Evolutionary conservation across 1,139 yeast species (phyloP).

Genomic region (Debaryomyces singareniensis): DNA sequence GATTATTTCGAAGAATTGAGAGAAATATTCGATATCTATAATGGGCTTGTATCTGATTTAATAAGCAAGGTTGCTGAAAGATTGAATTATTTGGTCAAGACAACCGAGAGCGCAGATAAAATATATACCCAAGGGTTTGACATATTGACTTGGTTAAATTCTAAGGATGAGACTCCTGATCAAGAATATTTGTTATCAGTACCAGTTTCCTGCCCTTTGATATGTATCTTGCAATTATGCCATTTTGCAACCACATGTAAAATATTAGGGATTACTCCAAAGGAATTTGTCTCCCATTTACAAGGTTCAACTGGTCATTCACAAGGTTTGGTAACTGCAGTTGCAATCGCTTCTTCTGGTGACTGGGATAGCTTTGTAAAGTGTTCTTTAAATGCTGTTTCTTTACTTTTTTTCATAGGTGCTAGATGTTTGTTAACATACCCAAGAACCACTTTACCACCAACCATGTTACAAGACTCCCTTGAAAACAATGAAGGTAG

Average conservation of each 20-base stretch:
- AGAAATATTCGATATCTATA: constrained; percentile 72
- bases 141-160: constrained; percentile 77
- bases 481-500: constrained; percentile 92
- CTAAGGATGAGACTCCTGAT: constrained; percentile 84
- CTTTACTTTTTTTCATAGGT: constrained; percentile 87
- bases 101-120: constrained; percentile 75
- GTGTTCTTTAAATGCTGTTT: constrained; percentile 70
- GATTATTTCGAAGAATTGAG: constrained; percentile 96
- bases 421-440: constrained; percentile 84
- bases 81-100: constrained; percentile 61
- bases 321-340: constrained; percentile 93
- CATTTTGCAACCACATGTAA: constrained; percentile 88
- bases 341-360: constrained; percentile 80
- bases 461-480: constrained; percentile 88
- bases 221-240: constrained; percentile 90
- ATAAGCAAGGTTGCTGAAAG: constrained; percentile 63
- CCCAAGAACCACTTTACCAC: constrained; percentile 93
- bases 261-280: constrained; percentile 83
- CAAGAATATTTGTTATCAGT: constrained; percentile 82
- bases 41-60: constrained; percentile 68
- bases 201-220: constrained; percentile 93
- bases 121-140: constrained; percentile 93
- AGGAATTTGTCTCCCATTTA: constrained; percentile 66
- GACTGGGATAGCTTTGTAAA: constrained; percentile 79
- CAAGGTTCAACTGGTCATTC: constrained; percentile 96